Percentiles rank a stretch among this genome's conserved stretches.
Conservation (phyloP, 164 flowering plant genomes). For the Pachysandra terminalis region DNA sequence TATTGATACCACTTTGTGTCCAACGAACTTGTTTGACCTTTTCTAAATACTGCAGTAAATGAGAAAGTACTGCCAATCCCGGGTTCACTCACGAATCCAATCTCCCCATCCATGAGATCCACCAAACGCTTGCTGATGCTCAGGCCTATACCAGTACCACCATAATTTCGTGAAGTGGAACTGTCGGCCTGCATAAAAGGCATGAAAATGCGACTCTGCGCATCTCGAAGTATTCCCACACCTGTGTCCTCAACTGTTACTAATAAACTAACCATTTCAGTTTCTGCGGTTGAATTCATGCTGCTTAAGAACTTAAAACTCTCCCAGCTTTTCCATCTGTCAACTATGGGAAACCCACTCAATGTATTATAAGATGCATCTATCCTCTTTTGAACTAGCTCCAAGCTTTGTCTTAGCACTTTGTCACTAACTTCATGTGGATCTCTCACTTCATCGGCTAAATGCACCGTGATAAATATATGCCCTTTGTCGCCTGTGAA, state of each 20-base stretch:
- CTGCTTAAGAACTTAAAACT: conserved; percentile 37
- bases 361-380: conserved; percentile 40
- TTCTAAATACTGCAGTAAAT: conserved; percentile 53
- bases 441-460: conserved; percentile 55
- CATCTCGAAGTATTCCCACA: conserved; percentile 69
- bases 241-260: conserved; percentile 98
- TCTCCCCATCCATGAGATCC: conserved; percentile 85
- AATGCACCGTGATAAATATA: conserved; percentile 77
- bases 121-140: conserved; percentile 88
- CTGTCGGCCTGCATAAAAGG: conserved; percentile 98
- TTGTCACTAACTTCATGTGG: conserved; percentile 30
- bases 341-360: conserved; percentile 78
- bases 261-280: conserved; percentile 43
- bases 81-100: conserved; percentile 80
- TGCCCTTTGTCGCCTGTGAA: conserved; percentile 69
- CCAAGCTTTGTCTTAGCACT: conserved; percentile 40
- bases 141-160: conserved; percentile 96
- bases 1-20: conserved; percentile 36
- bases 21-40: conserved; percentile 36
- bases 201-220: conserved; percentile 74
- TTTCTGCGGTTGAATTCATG: conserved; percentile 23
- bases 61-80: conserved; percentile 79
- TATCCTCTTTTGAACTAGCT: conserved; percentile 22
- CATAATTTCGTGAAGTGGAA: conserved; percentile 86
- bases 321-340: conserved; percentile 82